A percentile compares a stretch with the other conserved stretches of the same genome.
These are phyloP conservation scores for Pelargonium fulgidum DNA, from an alignment of 441 rosid species.

Conservation along the genomic window DNA sequence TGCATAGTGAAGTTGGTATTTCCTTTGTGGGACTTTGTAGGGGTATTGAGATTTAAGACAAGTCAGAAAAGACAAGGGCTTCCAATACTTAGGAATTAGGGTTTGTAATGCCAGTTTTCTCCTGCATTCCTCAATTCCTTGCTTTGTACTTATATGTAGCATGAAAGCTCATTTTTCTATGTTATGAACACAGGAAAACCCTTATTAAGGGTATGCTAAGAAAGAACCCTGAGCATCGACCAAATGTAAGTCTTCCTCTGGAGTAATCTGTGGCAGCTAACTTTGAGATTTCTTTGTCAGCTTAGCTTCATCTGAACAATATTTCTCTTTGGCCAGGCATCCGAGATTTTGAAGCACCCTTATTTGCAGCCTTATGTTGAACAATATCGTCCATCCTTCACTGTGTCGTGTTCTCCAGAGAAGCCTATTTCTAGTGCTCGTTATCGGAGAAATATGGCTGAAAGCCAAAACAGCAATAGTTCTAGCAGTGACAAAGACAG, in stretches of 20 bases:
- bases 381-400: slow-evolving; percentile 56
- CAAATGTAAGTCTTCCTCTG: slow-evolving; percentile 51
- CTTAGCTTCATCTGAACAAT: slow-evolving; percentile 20
- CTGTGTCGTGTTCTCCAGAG: slow-evolving; percentile 37
- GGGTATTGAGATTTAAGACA: not conserved
- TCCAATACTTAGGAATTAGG: slow-evolving; percentile 2
- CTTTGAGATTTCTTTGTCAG: slow-evolving; percentile 17
- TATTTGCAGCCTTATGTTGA: slow-evolving; percentile 84
- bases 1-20: no score
- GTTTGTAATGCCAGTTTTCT: not conserved
- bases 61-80: not conserved
- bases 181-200: slow-evolving; percentile 49
- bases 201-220: slow-evolving; percentile 88
- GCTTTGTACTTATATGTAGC: not conserved
- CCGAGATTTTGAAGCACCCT: slow-evolving; percentile 91
- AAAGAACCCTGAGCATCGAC: slow-evolving; percentile 92
- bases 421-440: slow-evolving; percentile 40
- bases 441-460: slow-evolving; percentile 60
- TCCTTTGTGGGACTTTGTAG: no score
- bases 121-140: no score
- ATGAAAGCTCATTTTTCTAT: slow-evolving; percentile 6
- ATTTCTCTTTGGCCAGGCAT: slow-evolving; percentile 45
- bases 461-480: slow-evolving; percentile 80
- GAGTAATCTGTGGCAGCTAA: slow-evolving; percentile 13
- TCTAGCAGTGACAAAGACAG: slow-evolving; percentile 72